Evolutionary conservation across 257 asterid genomes (phyloP), one percentile per base, ranked within the genome.

Genomic region (Anisodus tanguticus): DNA sequence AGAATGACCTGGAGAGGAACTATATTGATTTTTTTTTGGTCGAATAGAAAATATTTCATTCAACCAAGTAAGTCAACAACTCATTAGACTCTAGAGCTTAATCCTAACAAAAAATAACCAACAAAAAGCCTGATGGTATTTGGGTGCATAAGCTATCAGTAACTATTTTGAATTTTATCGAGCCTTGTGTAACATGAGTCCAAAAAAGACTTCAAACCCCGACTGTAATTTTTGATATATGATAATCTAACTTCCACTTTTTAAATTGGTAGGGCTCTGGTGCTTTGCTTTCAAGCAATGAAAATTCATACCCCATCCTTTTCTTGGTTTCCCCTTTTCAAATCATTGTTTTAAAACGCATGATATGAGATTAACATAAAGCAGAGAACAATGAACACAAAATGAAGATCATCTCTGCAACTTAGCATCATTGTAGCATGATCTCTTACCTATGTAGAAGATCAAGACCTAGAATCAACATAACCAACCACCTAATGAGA

Each of bases 201-300:
- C 4, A 54, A 6, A 12, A 13, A 53, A 31, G 63, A 51, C 11
- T 53, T 22, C 82, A 77, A 12, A 7, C 12, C 63, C 63, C 22
- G 26, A 51, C 8, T 8, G 2, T 12, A 51, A 76, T 6, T 1
- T 76, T 76, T 55, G 8, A 76, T 31, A 51, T 51, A 35, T 49
- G 43, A 76, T 31, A 51, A 77, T 77, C 64, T 77, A 35, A 26
- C 64, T 77, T 26, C 49, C 13, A 13, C 49, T 77, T 77, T 47
- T 77, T 77, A 6, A 51, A 13, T 26, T 51, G 64, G 16, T 35
- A 35, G n/a, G 16, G 62, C 39, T 74, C 12, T 49, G 80, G 17
- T 49, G 60, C 80, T 47, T 72, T 26, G 0, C 58, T 19, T 53
- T 51, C 12, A 26, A 76, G 63, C 26, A 76, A 51, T 76, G 11